Evolutionary conservation across 805 yeast genomes (phyloP).

Genomic region (Saturnispora besseyi): DNA sequence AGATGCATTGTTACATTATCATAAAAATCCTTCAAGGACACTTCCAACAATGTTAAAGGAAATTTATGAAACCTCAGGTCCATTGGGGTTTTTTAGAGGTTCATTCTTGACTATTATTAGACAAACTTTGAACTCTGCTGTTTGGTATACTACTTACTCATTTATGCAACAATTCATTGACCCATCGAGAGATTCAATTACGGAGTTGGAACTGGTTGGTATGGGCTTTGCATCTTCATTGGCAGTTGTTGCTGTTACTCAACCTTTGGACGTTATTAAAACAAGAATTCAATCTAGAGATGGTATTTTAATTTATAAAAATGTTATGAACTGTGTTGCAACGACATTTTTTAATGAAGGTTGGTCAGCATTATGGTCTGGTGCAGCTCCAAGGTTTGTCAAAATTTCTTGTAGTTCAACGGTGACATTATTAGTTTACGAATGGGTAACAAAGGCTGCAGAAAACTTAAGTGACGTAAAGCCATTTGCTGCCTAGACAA

Average conservation of each 20-base stretch:
- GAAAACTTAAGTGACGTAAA: slow-evolving; percentile 19
- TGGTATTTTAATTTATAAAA: slow-evolving; percentile 48
- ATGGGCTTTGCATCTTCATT: slow-evolving; percentile 57
- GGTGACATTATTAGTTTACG: slow-evolving; percentile 56
- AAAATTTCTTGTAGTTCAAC: slow-evolving; percentile 68
- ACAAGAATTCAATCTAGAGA: slow-evolving; percentile 77
- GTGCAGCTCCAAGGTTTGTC: slow-evolving; percentile 58
- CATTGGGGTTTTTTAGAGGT: slow-evolving; percentile 75
- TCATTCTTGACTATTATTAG: slow-evolving; percentile 72
- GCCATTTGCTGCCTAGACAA: slow-evolving; percentile 23
- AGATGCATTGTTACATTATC: slow-evolving; percentile 29
- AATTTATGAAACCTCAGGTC: slow-evolving; percentile 64
- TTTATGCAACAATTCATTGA: slow-evolving; percentile 61
- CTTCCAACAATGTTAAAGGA: slow-evolving; percentile 48
- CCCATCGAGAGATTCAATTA: slow-evolving; percentile 41
- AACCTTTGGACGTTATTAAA: slow-evolving; percentile 82
- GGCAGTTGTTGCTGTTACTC: slow-evolving; percentile 71
- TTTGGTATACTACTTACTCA: slow-evolving; percentile 77
- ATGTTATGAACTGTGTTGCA: slow-evolving; percentile 49
- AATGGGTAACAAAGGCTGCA: slow-evolving; percentile 42
- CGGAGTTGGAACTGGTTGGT: slow-evolving; percentile 27
- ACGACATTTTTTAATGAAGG: slow-evolving; percentile 42
- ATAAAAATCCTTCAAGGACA: slow-evolving; percentile 45
- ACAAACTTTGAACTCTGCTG: slow-evolving; percentile 70
- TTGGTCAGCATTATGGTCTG: slow-evolving; percentile 41